A percentile compares a stretch with the other conserved stretches of the same genome.
Evolutionary conservation across 176 grass and related monocot genomes (phyloP).

Genomic region (Oryza meyeriana): DNA sequence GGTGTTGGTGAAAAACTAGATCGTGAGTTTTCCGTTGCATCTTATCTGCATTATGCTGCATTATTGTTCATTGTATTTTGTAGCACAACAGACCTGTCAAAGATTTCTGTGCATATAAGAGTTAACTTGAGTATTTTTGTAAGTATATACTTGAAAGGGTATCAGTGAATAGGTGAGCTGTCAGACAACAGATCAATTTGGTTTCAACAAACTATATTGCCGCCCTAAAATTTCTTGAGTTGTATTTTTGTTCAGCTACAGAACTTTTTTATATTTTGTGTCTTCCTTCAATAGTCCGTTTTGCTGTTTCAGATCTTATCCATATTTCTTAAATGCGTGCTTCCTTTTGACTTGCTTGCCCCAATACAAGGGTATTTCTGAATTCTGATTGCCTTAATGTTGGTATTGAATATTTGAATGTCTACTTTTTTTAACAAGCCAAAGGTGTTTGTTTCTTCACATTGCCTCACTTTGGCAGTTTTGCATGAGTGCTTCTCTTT

Average conservation of each 20-base stretch:
- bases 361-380: neutral
- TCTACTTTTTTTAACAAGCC: neutral
- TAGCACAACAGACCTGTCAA: neutral
- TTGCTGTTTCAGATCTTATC: neutral
- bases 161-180: neutral
- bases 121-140: neutral
- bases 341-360: neutral
- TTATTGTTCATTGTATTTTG: neutral
- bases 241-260: neutral
- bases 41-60: slow-evolving; percentile 20
- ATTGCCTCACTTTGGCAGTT: neutral
- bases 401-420: neutral
- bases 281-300: neutral
- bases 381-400: neutral
- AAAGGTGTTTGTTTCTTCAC: neutral
- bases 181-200: neutral
- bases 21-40: slow-evolving; percentile 48
- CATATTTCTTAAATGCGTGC: neutral
- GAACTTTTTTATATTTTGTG: neutral
- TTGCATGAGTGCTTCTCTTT: neutral
- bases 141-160: neutral
- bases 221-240: neutral
- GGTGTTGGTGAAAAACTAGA: slow-evolving; percentile 96
- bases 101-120: slow-evolving; percentile 15
- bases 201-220: neutral